Evolutionary conservation across 306 rosid species (phyloP).

Genomic region (Gastrolobium bilobum): DNA sequence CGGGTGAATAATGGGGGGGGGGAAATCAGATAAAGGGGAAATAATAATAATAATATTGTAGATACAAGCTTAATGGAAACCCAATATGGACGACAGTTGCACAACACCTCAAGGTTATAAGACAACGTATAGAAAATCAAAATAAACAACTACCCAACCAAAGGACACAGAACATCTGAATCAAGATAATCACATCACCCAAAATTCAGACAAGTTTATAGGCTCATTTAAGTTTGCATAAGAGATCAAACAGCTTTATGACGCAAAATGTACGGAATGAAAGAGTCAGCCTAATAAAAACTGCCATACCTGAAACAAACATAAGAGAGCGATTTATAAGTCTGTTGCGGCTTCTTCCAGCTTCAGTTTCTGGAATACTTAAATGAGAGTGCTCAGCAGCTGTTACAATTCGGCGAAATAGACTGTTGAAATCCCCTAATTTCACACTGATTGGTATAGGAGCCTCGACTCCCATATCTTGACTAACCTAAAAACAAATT

Average conservation of each 20-base stretch:
- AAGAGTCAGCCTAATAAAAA: conserved; percentile 20
- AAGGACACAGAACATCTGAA: neutral
- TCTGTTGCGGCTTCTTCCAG: conserved; percentile 92
- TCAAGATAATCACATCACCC: neutral
- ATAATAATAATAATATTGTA: neutral
- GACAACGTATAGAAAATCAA: conserved; percentile 12
- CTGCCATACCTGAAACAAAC: conserved; percentile 79
- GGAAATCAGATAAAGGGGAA: neutral
- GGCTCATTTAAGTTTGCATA: neutral
- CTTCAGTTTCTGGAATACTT: conserved; percentile 99
- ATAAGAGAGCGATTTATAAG: conserved; percentile 83
- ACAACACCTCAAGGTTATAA: conserved; percentile 14
- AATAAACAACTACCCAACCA: conserved; percentile 27
- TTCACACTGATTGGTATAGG: conserved; percentile 90
- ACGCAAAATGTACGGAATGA: conserved; percentile 2
- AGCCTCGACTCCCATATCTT: conserved; percentile 98
- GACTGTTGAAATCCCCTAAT: conserved; percentile 77
- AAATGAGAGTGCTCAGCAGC: conserved; percentile 97
- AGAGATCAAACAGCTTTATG: neutral
- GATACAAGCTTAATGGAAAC: neutral
- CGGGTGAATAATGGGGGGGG: neutral
- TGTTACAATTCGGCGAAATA: conserved; percentile 76
- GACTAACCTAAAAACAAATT: conserved; percentile 77
- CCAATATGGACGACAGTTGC: neutral
- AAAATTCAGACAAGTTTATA: conserved; percentile 5